Evolutionary conservation across 495 filamentous ascomycete genomes (phyloP).

Genomic region (Penicillium bialowiezense): DNA sequence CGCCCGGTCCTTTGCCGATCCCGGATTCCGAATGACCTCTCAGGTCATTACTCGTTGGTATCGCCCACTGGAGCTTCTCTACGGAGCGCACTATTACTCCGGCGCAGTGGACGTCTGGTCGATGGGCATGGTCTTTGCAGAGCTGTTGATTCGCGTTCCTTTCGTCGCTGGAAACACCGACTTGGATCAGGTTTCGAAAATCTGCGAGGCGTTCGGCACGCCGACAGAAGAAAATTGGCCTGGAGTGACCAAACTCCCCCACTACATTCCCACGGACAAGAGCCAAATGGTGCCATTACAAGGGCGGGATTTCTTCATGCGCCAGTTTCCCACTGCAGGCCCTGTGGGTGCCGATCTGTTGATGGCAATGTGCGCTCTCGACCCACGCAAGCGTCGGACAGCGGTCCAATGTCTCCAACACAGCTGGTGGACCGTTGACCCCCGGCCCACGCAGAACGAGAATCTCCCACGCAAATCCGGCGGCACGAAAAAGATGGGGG

Average conservation of each 20-base stretch:
- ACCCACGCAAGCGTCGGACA: conserved; percentile 78
- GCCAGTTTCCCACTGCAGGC: conserved; percentile 73
- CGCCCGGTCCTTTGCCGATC: conserved; percentile 84
- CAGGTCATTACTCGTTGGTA: conserved; percentile 98
- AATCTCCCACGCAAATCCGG: conserved; percentile 73
- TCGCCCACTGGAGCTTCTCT: conserved; percentile 88
- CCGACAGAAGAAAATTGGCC: conserved; percentile 96
- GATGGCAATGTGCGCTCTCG: conserved; percentile 78
- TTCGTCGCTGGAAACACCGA: conserved; percentile 80
- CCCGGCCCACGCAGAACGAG: conserved; percentile 78
- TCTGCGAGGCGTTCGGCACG: conserved; percentile 82
- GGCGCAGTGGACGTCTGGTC: conserved; percentile 94
- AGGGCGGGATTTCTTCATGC: conserved; percentile 65
- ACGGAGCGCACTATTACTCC: conserved; percentile 83
- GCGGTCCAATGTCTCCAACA: conserved; percentile 75
- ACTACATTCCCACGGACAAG: conserved; percentile 61
- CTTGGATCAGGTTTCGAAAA: conserved; percentile 72
- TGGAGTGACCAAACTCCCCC: conserved; percentile 76
- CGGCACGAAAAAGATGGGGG: conserved; percentile 69
- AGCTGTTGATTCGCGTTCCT: conserved; percentile 77
- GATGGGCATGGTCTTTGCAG: conserved; percentile 89
- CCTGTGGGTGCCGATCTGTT: conserved; percentile 80
- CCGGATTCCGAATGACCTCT: conserved; percentile 81
- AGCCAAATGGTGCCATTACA: conserved; percentile 55
- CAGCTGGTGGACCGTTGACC: conserved; percentile 81